A percentile compares a stretch with the other conserved stretches of the same genome.
phyloP scores from a whole-genome alignment of 331 rosid genomes.

The Telfairia occidentalis region DNA sequence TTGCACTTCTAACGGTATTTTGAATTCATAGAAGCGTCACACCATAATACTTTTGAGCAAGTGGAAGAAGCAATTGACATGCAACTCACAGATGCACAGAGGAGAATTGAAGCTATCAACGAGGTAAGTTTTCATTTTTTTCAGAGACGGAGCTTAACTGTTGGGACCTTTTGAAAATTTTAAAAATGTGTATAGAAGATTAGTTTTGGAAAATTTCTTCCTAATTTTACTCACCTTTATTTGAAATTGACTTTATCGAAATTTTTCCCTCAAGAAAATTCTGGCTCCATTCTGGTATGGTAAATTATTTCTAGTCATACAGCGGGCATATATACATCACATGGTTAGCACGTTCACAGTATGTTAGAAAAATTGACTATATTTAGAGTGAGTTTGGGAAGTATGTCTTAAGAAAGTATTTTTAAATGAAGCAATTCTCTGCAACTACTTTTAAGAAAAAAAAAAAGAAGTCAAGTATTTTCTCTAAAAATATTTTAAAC shows the following conservation, averaged over 20 bases:
- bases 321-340: neutral
- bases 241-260: neutral
- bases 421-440: neutral
- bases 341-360: neutral
- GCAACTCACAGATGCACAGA: slow-evolving; percentile 60
- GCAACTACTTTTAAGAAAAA: neutral
- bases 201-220: neutral
- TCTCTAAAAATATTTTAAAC: neutral
- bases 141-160: too few relatives aligned
- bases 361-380: neutral
- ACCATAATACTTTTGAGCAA: slow-evolving; percentile 58
- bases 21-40: slow-evolving; percentile 52
- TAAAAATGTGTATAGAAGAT: neutral
- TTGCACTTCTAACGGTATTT: slow-evolving; percentile 10
- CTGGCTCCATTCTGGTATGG: neutral
- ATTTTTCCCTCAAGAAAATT: neutral
- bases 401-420: neutral
- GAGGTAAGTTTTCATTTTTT: slow-evolving; percentile 46
- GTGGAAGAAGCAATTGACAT: slow-evolving; percentile 56
- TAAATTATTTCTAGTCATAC: neutral
- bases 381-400: neutral
- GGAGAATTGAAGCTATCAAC: slow-evolving; percentile 47
- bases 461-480: neutral
- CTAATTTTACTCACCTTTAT: neutral
- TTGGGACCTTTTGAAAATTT: neutral